Base-by-base conservation (phyloP, 768 basidiomycete genomes). In the Artomyces pyxidatus region DNA sequence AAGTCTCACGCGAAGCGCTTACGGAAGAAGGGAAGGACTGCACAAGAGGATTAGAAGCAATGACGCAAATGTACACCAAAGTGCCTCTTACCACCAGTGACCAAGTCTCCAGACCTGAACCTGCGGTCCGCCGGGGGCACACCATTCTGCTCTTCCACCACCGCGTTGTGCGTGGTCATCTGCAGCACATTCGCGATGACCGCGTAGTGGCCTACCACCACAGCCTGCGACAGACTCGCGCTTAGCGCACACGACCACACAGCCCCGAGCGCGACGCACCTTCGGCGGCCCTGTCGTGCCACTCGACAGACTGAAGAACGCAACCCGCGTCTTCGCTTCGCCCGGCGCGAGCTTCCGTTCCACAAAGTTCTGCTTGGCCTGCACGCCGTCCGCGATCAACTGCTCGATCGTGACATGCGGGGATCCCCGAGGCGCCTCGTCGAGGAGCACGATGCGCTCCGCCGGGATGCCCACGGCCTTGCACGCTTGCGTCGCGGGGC, bases 271-370 rank as follows among this genome's bases (percentile, higher is more conserved):
- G 30, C n/a, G 37, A 9, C 30, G 21, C 32, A 62, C 63, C 51
- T 64, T 62, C 29, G 63, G 69, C 58, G 63, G 67, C 61, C 84
- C 84, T 14, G 85, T 88, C 23, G 85, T 88, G 6, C 85, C 85
- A 53, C 84, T 85, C 1, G 85, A 87, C 55, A 88, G 83, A 44
- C 74, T 77, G 45, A 87, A 65, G 56, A 86, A 80, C 5, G 86
- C 85, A 14, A 87, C 49, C 39, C 77, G 74, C 12, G 68, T 75
- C 59, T 72, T 80, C 22, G 71, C 78, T 62, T 84, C 84, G 9
- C 82, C 85, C 9, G 71, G 69, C 19, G 58, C 55, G 35, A 86
- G 68, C 27, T 58, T 65, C n/a, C 67, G 64, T 47, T 83, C 76
- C 23, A 61, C 59, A 55, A 76, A 83, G 48, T 55, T 60, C 57